Evolutionary conservation across 169 alveolate genomes (phyloP).

Genomic region (Plasmodium cynomolgi): DNA sequence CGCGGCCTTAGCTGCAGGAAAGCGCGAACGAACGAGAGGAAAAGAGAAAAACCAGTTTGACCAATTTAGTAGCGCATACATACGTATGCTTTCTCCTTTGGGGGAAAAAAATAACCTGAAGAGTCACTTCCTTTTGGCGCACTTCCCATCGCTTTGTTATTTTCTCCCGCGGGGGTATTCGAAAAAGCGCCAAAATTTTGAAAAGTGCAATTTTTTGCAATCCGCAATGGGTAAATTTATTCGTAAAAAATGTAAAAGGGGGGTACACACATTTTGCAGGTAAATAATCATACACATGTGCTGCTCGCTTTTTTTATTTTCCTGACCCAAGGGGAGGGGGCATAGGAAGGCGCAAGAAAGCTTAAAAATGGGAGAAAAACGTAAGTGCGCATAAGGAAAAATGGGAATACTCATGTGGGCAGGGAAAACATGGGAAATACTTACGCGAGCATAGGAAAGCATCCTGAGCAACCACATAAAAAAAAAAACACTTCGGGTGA

Average conservation of each 20-base stretch:
- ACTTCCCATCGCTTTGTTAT: neutral
- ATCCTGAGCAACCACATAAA: neutral
- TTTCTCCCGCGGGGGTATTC: neutral
- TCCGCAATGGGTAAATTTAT: neutral
- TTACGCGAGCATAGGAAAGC: neutral
- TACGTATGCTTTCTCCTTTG: neutral
- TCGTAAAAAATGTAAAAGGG: neutral
- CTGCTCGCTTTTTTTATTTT: neutral
- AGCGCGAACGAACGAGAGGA: neutral
- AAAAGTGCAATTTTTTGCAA: neutral
- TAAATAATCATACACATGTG: neutral
- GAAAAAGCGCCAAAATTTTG: neutral
- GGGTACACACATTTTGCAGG: neutral
- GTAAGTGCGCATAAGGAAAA: neutral
- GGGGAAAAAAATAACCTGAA: neutral
- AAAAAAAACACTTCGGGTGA: slow-evolving; percentile 14
- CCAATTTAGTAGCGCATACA: neutral
- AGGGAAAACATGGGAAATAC: neutral
- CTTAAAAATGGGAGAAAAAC: neutral
- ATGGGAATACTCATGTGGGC: neutral
- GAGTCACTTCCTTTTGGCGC: neutral
- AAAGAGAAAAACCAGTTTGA: neutral
- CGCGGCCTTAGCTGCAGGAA: neutral
- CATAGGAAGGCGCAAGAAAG: neutral
- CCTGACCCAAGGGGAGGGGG: neutral